Evolutionary conservation across 495 filamentous ascomycete genomes (phyloP), one percentile per base, ranked within the genome.

Genomic region (Talaromyces wortmannii): DNA sequence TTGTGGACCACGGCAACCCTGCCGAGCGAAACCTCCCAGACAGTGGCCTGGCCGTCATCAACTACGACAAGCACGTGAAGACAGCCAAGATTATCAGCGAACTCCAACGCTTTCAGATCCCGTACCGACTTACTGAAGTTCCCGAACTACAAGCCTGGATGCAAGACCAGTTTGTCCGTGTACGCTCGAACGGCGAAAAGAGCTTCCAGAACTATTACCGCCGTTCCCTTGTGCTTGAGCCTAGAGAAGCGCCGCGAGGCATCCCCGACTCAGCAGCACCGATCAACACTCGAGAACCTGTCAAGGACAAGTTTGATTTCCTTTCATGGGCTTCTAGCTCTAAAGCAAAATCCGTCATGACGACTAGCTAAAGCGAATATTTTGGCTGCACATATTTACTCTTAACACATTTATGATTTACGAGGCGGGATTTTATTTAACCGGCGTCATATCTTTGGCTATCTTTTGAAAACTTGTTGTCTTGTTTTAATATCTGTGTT

Each of bases 1-100:
- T 79, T 48, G 87, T 96, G 17, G 92, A 99, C 64, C 89, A 90
- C 56, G 95, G 95, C 55, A 99, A 99, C 70, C 87, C 88, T 48
- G 83, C 88, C 6, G 61, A 74, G 45, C 64, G 76, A 57, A 61
- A 69, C 64, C 61, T 83, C 55, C 63, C 76, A 53, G 76, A 77
- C n/a, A 77, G 80, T 6, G 81, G 85, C 32, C 78, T 87, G 67
- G 78, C 81, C 0, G 89, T 97, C 15, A 92, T 99, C 79, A 99
- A 99, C 71, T 99, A 96, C 58, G 94, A 97, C 78, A 99, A 97
- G 72, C 89, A 97, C 65, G 87, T 86, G 65, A 90, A 90, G 65
- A 97, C 92, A 3, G 92, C 95, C 7, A 89, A 88, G 63, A 92
- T 96, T 66, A 95, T 99, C 64, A 90, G 90, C 55, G 92, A 97